These are phyloP conservation scores for Phaffia australis DNA, from an alignment of 768 basidiomycete species.

Conservation along the genomic window DNA sequence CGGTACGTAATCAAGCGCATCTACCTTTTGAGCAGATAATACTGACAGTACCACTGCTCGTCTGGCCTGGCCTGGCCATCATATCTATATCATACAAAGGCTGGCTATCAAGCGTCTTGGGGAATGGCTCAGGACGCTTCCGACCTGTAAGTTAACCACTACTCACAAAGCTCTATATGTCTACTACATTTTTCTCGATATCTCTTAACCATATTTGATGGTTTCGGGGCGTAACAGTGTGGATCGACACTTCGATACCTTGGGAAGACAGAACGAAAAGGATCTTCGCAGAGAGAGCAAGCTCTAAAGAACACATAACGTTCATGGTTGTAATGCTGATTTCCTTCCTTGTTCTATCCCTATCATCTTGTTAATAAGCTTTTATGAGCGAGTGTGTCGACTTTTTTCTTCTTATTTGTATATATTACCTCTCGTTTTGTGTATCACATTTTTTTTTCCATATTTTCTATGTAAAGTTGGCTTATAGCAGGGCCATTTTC, in stretches of 20 bases:
- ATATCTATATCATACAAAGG: not conserved
- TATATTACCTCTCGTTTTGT: too few species aligned
- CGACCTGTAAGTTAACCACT: slow-evolving; percentile 22
- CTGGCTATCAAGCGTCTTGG: slow-evolving; percentile 34
- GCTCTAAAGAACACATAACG: not conserved
- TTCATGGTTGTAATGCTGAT: too few species aligned
- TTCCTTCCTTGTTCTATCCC: too few species aligned
- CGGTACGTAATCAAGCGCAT: slow-evolving; percentile 25
- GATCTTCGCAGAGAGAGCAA: slow-evolving; percentile 1
- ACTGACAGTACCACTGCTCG: too few species aligned
- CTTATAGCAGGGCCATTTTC: too few species aligned
- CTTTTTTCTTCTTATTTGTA: too few species aligned
- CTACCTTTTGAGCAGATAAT: not conserved
- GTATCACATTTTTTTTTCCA: too few species aligned
- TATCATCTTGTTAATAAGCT: too few species aligned
- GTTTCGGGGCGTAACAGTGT: slow-evolving; percentile 3
- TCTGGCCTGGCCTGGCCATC: not conserved
- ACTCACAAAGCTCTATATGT: not conserved
- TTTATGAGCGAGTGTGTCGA: too few species aligned
- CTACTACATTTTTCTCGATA: slow-evolving; percentile 20
- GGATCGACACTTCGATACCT: slow-evolving; percentile 8
- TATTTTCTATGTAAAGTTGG: too few species aligned
- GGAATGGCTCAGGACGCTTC: slow-evolving; percentile 35
- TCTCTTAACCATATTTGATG: not conserved
- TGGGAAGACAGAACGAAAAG: not conserved